These are phyloP conservation scores for Fragosphaeria purpurea DNA, from an alignment of 2,329 filamentous ascomycete genomes.

Conservation along the genomic window DNA sequence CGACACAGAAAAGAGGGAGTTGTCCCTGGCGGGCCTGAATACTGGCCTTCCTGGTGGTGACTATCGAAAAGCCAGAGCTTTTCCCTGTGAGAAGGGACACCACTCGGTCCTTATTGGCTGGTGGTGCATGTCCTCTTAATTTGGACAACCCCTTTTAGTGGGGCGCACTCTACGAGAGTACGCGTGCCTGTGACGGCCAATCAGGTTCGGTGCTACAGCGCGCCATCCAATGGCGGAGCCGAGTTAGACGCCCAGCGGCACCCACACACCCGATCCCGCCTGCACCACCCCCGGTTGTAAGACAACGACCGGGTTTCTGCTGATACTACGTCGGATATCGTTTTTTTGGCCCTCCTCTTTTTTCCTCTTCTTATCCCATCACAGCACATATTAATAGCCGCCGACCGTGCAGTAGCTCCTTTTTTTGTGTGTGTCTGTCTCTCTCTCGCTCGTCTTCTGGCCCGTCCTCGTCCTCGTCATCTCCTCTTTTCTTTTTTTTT, in stretches of 20 bases:
- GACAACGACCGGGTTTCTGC: not conserved
- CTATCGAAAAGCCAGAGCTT: too few relatives aligned
- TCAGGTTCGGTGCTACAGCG: too few relatives aligned
- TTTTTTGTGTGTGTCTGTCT: not conserved
- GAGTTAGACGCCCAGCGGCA: constrained; percentile 7
- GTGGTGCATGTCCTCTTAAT: too few relatives aligned
- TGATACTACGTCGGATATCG: not conserved
- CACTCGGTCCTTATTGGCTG: too few relatives aligned
- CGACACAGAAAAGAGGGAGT: too few relatives aligned
- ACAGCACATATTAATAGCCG: constrained; percentile 10
- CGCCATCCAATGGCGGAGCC: constrained; percentile 8
- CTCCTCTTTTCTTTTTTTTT: not conserved
- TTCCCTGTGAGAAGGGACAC: too few relatives aligned
- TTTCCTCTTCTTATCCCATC: not conserved
- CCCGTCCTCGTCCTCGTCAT: too few relatives aligned
- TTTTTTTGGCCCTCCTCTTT: not conserved
- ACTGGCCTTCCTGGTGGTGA: too few relatives aligned
- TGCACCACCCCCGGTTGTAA: not conserved
- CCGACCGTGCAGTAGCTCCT: constrained; percentile 9
- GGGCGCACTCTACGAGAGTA: too few relatives aligned
- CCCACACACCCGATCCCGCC: not conserved
- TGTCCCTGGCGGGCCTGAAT: too few relatives aligned
- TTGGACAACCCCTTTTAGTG: too few relatives aligned
- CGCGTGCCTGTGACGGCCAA: too few relatives aligned
- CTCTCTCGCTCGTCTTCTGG: not conserved